These are phyloP conservation scores for Penicillium maclennaniae DNA, from an alignment of 495 filamentous ascomycete genomes.

Conservation along the genomic window DNA sequence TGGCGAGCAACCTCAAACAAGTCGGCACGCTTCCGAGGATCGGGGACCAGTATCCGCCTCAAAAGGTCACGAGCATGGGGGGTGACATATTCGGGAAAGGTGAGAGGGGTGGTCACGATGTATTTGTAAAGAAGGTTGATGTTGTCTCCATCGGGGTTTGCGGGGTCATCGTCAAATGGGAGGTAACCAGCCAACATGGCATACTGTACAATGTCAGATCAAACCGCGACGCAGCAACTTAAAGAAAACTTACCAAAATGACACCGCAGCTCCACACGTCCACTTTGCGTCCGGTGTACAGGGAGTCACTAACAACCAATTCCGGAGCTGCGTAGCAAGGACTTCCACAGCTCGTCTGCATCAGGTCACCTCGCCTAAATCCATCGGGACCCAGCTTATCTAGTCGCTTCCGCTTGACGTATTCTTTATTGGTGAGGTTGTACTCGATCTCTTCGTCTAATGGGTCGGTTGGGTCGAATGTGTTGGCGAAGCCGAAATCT, in stretches of 20 bases:
- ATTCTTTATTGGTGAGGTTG: constrained; percentile 78
- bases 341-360: constrained; percentile 57
- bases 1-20: constrained; percentile 96
- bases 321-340: constrained; percentile 95
- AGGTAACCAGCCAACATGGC: constrained; percentile 98
- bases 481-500: constrained; percentile 98
- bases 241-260: constrained; percentile 72
- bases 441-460: constrained; percentile 87
- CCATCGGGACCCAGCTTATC: constrained; percentile 82
- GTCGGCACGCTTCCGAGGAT: constrained; percentile 90
- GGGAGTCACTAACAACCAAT: constrained; percentile 92
- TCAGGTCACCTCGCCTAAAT: constrained; percentile 64
- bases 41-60: constrained; percentile 90
- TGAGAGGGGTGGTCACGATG: constrained; percentile 94
- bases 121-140: constrained; percentile 99
- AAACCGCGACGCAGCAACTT: not conserved
- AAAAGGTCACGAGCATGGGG: constrained; percentile 93
- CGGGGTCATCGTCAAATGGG: constrained; percentile 98
- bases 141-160: constrained; percentile 97
- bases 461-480: constrained; percentile 85
- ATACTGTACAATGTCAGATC: constrained; percentile 55
- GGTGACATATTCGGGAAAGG: constrained; percentile 98
- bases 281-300: constrained; percentile 96
- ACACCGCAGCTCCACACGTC: constrained; percentile 99
- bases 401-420: constrained; percentile 71